Base-by-base conservation (phyloP, 2,329 filamentous ascomycete species). In the Aspergillus luchuensis region DNA sequence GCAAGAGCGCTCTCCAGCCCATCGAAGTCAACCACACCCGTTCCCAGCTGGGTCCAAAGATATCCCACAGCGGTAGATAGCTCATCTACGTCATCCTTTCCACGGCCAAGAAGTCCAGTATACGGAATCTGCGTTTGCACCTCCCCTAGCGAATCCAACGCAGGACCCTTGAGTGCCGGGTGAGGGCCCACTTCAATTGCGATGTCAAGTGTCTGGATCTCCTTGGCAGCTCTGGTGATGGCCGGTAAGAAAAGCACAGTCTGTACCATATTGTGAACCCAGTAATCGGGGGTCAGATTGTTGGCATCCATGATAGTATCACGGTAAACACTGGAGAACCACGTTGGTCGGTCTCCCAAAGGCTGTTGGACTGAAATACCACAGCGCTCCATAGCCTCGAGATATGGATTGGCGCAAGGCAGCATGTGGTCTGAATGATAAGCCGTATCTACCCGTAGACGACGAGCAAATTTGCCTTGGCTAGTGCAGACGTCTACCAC, bases 381-480 rank as follows among this genome's bases (percentile, higher is more conserved):
- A 28, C 63, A 64, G 10, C 36, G 30, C 13, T 45, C 3, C 21
- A 64, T 25, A 2, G 56, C 51, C 8, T 53, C 8, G n/a, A 59
- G 45, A 56, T 78, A 76, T 7, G 64, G 53, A 1, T 60, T 62
- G 0, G 70, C 66, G 43, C 72, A 72, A 1, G 59, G 51, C 30
- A 57, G 1, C 76, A 80, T 80, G 48, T 80, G 77, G 21, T 69
- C 69, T 0, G 76, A 78, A 59, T 82, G 79, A 52, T 80, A 82
- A 0, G 80, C 79, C 1, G 63, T 73, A 25, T 78, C 74, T 3
- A 81, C 76, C 28, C 71, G 66, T 0, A 82, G 72, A 10, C 66
- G 62, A 1, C 76, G 67, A 2, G 70, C 72, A 56, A 81, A 81
- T 2, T 71, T 66, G 1, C 68, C 62, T 15, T 74, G 58, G 2